Percentiles rank a stretch among this genome's conserved stretches.
Conservation (phyloP, 176 grass and related monocot genomes). For the Musa troglodytarum region DNA sequence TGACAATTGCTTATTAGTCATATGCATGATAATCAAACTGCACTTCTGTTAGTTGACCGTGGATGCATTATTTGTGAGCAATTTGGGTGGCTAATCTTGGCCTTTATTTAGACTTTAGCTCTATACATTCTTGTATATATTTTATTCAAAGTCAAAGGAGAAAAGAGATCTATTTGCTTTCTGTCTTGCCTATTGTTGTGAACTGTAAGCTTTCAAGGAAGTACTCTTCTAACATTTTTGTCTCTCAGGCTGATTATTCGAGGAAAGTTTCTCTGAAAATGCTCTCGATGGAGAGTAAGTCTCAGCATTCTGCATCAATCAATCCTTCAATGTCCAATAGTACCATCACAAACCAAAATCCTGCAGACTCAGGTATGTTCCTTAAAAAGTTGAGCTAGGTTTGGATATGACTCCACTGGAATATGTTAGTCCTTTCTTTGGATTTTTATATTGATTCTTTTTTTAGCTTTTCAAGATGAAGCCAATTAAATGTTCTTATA, state of each 20-base stretch:
- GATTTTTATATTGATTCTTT: too few species aligned
- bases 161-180: neutral
- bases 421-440: too few species aligned
- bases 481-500: too few species aligned
- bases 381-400: neutral
- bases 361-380: slow-evolving; percentile 38
- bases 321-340: slow-evolving; percentile 31
- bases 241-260: slow-evolving; percentile 68
- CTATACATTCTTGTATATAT: neutral
- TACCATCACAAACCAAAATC: slow-evolving; percentile 38
- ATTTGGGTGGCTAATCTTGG: neutral
- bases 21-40: neutral
- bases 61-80: neutral
- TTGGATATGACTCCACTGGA: too few species aligned
- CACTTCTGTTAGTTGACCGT: neutral
- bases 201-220: neutral
- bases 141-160: neutral
- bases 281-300: slow-evolving; percentile 80
- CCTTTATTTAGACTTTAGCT: neutral
- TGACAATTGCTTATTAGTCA: neutral
- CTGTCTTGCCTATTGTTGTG: neutral
- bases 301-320: slow-evolving; percentile 37
- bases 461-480: too few species aligned
- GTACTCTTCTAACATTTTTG: slow-evolving; percentile 16
- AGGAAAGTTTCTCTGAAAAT: slow-evolving; percentile 83